These are phyloP conservation scores for Arthrobotrys entomopaga DNA, from an alignment of 2,329 filamentous ascomycete genomes.

Conservation along the genomic window DNA sequence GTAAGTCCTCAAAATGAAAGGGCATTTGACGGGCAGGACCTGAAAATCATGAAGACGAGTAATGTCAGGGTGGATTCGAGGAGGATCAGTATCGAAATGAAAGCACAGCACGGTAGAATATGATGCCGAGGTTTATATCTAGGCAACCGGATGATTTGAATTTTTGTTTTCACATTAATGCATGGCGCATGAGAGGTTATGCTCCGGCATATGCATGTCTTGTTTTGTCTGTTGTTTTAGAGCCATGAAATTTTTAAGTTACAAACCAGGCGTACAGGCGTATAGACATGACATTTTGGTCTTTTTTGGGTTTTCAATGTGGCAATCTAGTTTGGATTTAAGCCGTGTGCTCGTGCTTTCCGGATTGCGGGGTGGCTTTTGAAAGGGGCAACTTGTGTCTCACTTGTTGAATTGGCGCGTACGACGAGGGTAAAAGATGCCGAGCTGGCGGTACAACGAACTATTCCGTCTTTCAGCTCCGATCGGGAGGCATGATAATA, in stretches of 20 bases:
- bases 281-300: conserved; percentile 1
- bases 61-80: conserved; percentile 42
- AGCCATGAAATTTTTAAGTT: background rate
- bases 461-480: background rate
- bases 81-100: conserved; percentile 29
- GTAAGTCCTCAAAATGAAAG: background rate
- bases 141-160: background rate
- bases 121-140: background rate
- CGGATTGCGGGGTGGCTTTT: background rate
- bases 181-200: background rate
- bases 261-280: conserved; percentile 25
- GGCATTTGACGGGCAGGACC: conserved; percentile 32
- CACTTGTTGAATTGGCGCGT: background rate
- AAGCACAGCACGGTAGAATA: conserved; percentile 1
- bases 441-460: background rate
- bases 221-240: background rate
- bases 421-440: background rate
- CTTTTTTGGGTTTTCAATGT: background rate
- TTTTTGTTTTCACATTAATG: conserved; percentile 13
- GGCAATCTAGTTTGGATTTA: no score
- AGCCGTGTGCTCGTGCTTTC: no score
- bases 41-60: conserved; percentile 49
- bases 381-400: background rate
- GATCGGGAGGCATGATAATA: background rate
- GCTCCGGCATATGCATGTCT: background rate